Conservation (phyloP, 75 land plant species). For the Sequoiadendron giganteum region DNA sequence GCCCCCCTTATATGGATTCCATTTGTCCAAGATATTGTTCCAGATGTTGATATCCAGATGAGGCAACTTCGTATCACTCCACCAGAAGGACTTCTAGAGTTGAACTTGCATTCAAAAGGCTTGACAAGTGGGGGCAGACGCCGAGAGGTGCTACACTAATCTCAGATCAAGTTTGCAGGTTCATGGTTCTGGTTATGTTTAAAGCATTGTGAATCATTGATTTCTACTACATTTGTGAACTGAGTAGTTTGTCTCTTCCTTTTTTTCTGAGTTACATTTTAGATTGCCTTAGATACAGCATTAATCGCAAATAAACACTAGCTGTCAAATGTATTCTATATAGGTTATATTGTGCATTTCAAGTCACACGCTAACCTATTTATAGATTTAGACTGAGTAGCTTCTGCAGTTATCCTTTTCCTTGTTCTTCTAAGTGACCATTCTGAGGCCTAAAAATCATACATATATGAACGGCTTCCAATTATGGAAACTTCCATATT, state of each 20-base stretch:
- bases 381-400: background rate
- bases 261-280: background rate
- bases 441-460: background rate
- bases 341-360: background rate
- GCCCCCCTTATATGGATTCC: conserved; percentile 75
- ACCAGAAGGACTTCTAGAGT: conserved; percentile 86
- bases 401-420: background rate
- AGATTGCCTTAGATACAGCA: background rate
- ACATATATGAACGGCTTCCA: background rate
- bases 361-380: background rate
- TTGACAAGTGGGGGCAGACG: conserved; percentile 64
- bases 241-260: background rate
- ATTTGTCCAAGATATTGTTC: conserved; percentile 92
- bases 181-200: conserved; percentile 1
- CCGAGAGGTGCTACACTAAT: conserved; percentile 54
- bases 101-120: conserved; percentile 63
- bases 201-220: background rate
- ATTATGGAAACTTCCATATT: background rate
- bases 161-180: background rate
- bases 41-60: conserved; percentile 64
- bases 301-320: background rate
- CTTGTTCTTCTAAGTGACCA: background rate
- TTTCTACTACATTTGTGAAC: background rate
- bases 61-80: conserved; percentile 81
- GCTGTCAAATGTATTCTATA: background rate